Evolutionary conservation across 2,329 filamentous ascomycete species (phyloP).

Genomic region (Colletotrichum somersetense): DNA sequence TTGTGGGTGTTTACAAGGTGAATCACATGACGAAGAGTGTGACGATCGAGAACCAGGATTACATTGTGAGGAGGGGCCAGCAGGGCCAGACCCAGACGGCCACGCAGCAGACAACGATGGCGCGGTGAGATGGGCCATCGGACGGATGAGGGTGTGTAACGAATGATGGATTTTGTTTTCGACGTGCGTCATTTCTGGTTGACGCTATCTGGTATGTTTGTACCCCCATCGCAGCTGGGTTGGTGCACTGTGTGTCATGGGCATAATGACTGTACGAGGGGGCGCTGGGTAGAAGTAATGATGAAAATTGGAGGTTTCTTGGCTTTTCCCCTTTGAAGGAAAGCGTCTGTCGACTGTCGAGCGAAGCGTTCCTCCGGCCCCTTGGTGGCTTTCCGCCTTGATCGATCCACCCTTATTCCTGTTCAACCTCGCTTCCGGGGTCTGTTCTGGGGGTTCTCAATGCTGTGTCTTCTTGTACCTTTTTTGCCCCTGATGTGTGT

Average conservation of each 20-base stretch:
- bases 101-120: slow-evolving; percentile 36
- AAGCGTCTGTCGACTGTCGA: background rate
- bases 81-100: slow-evolving; percentile 46
- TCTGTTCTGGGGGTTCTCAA: background rate
- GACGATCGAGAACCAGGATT: slow-evolving; percentile 87
- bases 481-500: background rate
- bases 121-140: slow-evolving; percentile 17
- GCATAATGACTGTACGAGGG: slow-evolving; percentile 43
- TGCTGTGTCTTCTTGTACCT: background rate
- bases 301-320: slow-evolving; percentile 23
- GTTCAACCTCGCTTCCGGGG: slow-evolving; percentile 8
- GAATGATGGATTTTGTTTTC: slow-evolving; percentile 41
- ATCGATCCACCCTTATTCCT: background rate
- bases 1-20: slow-evolving; percentile 99
- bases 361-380: background rate
- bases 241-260: slow-evolving; percentile 34
- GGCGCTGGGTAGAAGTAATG: slow-evolving; percentile 39
- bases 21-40: slow-evolving; percentile 98
- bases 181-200: slow-evolving; percentile 8
- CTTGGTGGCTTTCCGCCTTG: background rate
- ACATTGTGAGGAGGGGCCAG: slow-evolving; percentile 64
- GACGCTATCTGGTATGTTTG: slow-evolving; percentile 3
- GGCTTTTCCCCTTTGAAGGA: background rate
- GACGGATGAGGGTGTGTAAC: slow-evolving; percentile 7
- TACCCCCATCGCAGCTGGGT: background rate